Evolutionary conservation across 2,329 filamentous ascomycete genomes (phyloP), one percentile per base, ranked within the genome.

Genomic region (Trichoderma brevicompactum): DNA sequence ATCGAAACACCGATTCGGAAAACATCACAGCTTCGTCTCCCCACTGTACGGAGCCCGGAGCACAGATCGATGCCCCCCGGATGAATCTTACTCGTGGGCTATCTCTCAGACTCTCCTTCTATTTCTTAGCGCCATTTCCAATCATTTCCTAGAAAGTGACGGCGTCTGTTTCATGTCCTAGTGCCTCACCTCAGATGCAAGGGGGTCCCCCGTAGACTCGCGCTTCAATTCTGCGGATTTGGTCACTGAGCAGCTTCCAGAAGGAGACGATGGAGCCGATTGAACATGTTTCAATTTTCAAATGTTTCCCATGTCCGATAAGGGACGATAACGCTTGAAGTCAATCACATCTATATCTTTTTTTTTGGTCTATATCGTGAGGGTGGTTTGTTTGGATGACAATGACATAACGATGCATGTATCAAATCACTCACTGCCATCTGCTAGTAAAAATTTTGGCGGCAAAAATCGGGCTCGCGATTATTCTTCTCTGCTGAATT

Each of bases 111-210:
- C 23, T 44, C 23, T 9, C 55, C n/a, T 36, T 36, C 41, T 36
- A 38, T 23, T 23, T 52, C 49, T 63, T 54, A 46, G 60, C 50
- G 60, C 32, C 40, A 36, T 53, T 54, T 15, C 53, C 62, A 58
- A 52, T 65, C 62, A 43, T 34, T 49, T 28, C 48, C 13, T 43
- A 43, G 23, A 59, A 44, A 62, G n/a, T 43, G 38, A 55, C 66
- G 56, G 64, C 68, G 54, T 28, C 64, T 68, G 68, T 70, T 70
- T 69, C 68, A 69, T 46, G 63, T 41, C 50, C 50, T 53, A 41
- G 62, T 41, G 54, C 55, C 63, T 65, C 43, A 38, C 38, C 17
- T 52, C 19, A 32, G 49, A 54, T 48, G 28, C 53, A 23, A 43
- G 50, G 62, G 52, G 28, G 19, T 10, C 28, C 58, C 38, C 19